phyloP scores from a whole-genome alignment of 192 early-diverging fungal genomes.

The Cladochytrium replicatum region DNA sequence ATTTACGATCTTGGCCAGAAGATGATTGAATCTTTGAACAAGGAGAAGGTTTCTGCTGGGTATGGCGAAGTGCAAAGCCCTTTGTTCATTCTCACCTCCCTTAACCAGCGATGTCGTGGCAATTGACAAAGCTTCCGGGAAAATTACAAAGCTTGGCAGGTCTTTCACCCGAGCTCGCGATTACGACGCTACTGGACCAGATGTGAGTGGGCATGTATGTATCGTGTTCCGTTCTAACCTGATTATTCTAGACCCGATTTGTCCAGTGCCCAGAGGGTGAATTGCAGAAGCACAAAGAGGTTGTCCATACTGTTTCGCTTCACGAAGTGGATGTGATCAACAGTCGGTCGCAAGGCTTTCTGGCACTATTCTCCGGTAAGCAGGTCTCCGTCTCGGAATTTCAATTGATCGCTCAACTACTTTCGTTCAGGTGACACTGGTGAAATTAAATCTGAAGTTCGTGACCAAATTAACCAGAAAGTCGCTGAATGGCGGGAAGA shows the following conservation, averaged over 20 bases:
- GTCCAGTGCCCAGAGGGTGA: conserved; percentile 99
- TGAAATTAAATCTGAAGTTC: conserved; percentile 93
- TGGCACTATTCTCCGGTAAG: conserved; percentile 88
- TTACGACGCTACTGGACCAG: conserved; percentile 96
- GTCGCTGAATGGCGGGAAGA: conserved; percentile 97
- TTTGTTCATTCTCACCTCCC: neutral
- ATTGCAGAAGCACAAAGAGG: conserved; percentile 91
- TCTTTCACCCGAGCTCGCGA: conserved; percentile 94
- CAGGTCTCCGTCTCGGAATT: neutral
- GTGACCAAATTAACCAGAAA: conserved; percentile 96
- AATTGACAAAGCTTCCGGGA: conserved; percentile 96
- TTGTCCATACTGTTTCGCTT: conserved; percentile 95
- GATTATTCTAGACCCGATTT: conserved; percentile 64
- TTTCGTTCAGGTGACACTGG: conserved; percentile 65
- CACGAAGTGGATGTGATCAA: conserved; percentile 99
- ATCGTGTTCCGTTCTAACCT: neutral
- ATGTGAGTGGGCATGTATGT: conserved; percentile 39
- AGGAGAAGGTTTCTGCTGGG: conserved; percentile 96
- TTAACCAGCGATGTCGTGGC: conserved; percentile 79
- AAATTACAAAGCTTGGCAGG: conserved; percentile 90
- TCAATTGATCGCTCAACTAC: neutral
- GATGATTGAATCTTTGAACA: conserved; percentile 95
- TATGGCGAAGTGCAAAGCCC: conserved; percentile 20
- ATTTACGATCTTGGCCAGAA: conserved; percentile 98
- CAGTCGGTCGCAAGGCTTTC: conserved; percentile 90